phyloP scores from a whole-genome alignment of 1,284 basidiomycete genomes.

The Leccinum laetum region DNA sequence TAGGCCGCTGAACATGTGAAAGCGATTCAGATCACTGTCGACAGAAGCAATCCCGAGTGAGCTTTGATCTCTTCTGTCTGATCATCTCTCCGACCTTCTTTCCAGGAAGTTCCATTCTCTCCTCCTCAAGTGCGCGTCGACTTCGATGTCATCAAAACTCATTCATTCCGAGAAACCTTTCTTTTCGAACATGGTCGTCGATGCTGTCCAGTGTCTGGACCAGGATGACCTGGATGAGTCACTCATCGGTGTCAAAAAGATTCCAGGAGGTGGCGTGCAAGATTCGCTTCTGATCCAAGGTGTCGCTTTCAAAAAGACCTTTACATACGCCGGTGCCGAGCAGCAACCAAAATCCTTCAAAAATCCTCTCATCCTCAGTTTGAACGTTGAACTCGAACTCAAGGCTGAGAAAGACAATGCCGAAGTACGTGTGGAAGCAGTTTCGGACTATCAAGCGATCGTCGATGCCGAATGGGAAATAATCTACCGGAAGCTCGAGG shows the following conservation, averaged over 20 bases:
- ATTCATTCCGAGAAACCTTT: slow-evolving; percentile 99
- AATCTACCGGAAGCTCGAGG: slow-evolving; percentile 97
- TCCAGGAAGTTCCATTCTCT: slow-evolving; percentile 89
- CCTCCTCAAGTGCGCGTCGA: slow-evolving; percentile 95
- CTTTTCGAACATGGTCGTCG: slow-evolving; percentile 99
- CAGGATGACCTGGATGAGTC: slow-evolving; percentile 95
- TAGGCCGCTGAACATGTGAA: slow-evolving; percentile 89
- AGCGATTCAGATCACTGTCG: slow-evolving; percentile 88
- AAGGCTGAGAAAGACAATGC: slow-evolving; percentile 99
- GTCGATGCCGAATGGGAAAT: slow-evolving; percentile 99
- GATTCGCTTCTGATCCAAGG: slow-evolving; percentile 90
- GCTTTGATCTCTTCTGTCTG: slow-evolving; percentile 32
- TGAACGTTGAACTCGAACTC: slow-evolving; percentile 98
- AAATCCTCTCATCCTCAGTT: slow-evolving; percentile 87
- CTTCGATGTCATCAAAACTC: slow-evolving; percentile 99
- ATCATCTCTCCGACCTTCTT: slow-evolving; percentile 13
- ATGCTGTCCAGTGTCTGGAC: slow-evolving; percentile 93
- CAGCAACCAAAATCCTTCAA: slow-evolving; percentile 97
- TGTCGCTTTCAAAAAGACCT: slow-evolving; percentile 99
- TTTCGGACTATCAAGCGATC: slow-evolving; percentile 98
- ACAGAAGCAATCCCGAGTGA: slow-evolving; percentile 89
- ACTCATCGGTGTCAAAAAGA: slow-evolving; percentile 98
- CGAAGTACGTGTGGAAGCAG: slow-evolving; percentile 95
- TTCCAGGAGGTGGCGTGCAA: slow-evolving; percentile 98
- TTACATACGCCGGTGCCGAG: slow-evolving; percentile 99